Conservation (phyloP, 805 yeast species). For the Ascoidea rubescens region DNA sequence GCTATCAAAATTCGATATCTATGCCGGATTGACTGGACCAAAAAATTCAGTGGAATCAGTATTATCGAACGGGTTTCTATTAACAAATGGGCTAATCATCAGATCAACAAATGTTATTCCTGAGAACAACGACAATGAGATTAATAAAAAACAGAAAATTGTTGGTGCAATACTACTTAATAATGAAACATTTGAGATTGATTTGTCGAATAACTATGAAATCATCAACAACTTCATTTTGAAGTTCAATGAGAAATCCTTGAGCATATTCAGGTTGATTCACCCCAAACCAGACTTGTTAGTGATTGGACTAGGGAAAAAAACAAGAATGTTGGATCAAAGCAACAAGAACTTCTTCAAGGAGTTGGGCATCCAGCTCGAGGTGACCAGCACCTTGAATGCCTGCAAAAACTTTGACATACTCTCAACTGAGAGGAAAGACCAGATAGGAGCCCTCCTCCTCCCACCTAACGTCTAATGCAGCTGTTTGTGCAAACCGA, state of each 20-base stretch:
- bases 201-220: conserved; percentile 16
- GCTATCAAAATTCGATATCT: conserved; percentile 29
- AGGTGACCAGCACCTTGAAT: conserved; percentile 48
- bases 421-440: conserved; percentile 68
- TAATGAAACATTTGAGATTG: conserved; percentile 46
- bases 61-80: conserved; percentile 41
- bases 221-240: conserved; percentile 42
- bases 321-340: conserved; percentile 50
- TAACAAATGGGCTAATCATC: conserved; percentile 38
- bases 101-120: conserved; percentile 21
- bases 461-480: conserved; percentile 41
- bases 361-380: conserved; percentile 54
- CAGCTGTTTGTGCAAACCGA: background rate
- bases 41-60: conserved; percentile 37
- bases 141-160: conserved; percentile 18
- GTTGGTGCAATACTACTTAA: conserved; percentile 36
- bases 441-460: conserved; percentile 57
- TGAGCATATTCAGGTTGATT: conserved; percentile 35
- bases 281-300: conserved; percentile 71
- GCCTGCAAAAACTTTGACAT: conserved; percentile 63
- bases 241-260: conserved; percentile 27
- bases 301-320: conserved; percentile 57
- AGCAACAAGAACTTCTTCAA: conserved; percentile 33
- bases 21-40: conserved; percentile 28
- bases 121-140: too few relatives aligned